These are phyloP conservation scores for Perilla frutescens DNA, from an alignment of 257 asterid species.

Conservation along the genomic window DNA sequence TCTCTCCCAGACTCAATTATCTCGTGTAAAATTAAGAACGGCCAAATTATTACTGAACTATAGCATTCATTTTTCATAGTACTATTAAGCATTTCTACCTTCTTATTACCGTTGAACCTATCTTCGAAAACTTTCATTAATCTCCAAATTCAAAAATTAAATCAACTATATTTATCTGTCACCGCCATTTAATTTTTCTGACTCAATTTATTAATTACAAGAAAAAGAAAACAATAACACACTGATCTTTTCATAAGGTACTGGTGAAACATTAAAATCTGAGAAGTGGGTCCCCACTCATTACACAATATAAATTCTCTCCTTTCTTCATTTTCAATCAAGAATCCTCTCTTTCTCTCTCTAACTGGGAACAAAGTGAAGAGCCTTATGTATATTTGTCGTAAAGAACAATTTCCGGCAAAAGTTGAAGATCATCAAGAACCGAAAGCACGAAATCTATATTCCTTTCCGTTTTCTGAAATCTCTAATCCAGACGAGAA, in stretches of 20 bases:
- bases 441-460: slow-evolving; percentile 36
- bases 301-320: background rate
- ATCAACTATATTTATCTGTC: background rate
- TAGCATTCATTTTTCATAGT: background rate
- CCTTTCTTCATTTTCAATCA: background rate
- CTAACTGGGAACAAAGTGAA: background rate
- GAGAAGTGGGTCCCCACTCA: background rate
- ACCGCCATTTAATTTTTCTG: background rate
- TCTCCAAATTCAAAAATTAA: background rate
- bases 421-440: slow-evolving; percentile 38
- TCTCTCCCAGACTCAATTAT: too few species aligned
- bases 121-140: background rate
- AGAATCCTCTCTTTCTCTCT: background rate
- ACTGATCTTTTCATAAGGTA: background rate
- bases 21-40: too few species aligned
- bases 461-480: background rate
- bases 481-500: slow-evolving; percentile 27
- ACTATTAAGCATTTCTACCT: background rate
- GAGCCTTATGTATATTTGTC: background rate
- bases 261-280: background rate
- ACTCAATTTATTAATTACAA: background rate
- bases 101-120: slow-evolving; percentile 9
- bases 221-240: background rate
- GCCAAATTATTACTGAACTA: too few species aligned
- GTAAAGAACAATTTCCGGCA: slow-evolving; percentile 14